phyloP scores from a whole-genome alignment of 1,284 basidiomycete genomes.

The Ganoderma multipileum region DNA sequence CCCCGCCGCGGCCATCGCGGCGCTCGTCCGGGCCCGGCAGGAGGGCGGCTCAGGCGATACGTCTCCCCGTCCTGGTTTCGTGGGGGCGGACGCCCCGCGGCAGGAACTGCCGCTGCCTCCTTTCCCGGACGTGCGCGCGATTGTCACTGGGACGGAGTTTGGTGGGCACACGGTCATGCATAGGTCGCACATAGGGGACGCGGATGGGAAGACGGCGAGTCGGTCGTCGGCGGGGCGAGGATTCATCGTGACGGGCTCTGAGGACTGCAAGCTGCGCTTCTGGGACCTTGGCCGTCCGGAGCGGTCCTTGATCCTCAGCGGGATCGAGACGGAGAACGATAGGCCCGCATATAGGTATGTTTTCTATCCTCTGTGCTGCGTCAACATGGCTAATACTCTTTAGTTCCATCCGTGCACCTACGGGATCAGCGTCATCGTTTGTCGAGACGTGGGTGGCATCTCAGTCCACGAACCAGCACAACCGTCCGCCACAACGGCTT shows the following conservation, averaged over 20 bases:
- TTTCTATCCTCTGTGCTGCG: neutral
- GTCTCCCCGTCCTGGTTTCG: slow-evolving; percentile 27
- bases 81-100: slow-evolving; percentile 23
- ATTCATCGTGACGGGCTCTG: slow-evolving; percentile 83
- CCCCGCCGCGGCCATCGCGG: slow-evolving; percentile 72
- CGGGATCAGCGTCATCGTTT: slow-evolving; percentile 54
- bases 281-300: slow-evolving; percentile 84
- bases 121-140: slow-evolving; percentile 65
- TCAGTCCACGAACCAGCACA: slow-evolving; percentile 54
- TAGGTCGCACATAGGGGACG: slow-evolving; percentile 61
- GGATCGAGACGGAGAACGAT: slow-evolving; percentile 72
- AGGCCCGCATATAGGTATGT: slow-evolving; percentile 73
- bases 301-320: slow-evolving; percentile 75
- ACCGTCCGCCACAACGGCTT: slow-evolving; percentile 75
- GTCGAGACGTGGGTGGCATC: slow-evolving; percentile 71
- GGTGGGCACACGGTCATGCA: slow-evolving; percentile 66
- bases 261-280: slow-evolving; percentile 81
- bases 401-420: slow-evolving; percentile 43
- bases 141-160: slow-evolving; percentile 76
- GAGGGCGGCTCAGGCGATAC: slow-evolving; percentile 37
- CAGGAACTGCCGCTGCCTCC: slow-evolving; percentile 50
- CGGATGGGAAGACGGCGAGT: slow-evolving; percentile 47
- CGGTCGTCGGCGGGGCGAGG: slow-evolving; percentile 54
- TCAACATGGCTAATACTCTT: neutral
- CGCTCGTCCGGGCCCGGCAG: slow-evolving; percentile 55